Evolutionary conservation across 2,329 filamentous ascomycete species (phyloP).

Genomic region (Xylogone sp.): DNA sequence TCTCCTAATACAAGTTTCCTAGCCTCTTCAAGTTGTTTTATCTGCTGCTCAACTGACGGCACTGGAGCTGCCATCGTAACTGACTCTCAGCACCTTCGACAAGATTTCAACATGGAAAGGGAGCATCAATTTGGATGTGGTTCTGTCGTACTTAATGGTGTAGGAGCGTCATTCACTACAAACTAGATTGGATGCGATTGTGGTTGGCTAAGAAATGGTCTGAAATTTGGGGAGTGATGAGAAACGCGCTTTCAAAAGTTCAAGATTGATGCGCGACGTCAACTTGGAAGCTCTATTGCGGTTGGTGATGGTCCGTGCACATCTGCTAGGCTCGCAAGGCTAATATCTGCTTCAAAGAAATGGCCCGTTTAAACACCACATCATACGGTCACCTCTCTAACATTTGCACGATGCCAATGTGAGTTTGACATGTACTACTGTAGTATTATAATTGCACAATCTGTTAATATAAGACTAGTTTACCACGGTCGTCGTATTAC

Average conservation of each 20-base stretch:
- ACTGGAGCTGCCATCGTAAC: slow-evolving; percentile 46
- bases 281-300: background rate
- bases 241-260: background rate
- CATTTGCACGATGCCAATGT: slow-evolving; percentile 6
- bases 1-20: slow-evolving; percentile 86
- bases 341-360: background rate
- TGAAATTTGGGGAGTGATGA: background rate
- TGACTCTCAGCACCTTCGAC: background rate
- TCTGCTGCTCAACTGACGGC: slow-evolving; percentile 66
- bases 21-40: slow-evolving; percentile 85
- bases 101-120: background rate
- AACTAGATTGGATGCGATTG: background rate
- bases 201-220: background rate
- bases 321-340: background rate
- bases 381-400: slow-evolving; percentile 1
- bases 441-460: slow-evolving; percentile 7
- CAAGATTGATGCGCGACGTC: background rate
- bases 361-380: background rate
- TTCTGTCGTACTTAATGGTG: background rate
- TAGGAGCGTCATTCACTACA: background rate
- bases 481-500: slow-evolving; percentile 82
- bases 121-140: background rate
- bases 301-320: background rate
- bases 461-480: slow-evolving; percentile 30
- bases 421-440: slow-evolving; percentile 8